A percentile compares a stretch with the other conserved stretches of the same genome.
These are phyloP conservation scores for Ophiocordyceps camponoti-saundersi DNA, from an alignment of 2,329 filamentous ascomycete species.

Conservation along the genomic window DNA sequence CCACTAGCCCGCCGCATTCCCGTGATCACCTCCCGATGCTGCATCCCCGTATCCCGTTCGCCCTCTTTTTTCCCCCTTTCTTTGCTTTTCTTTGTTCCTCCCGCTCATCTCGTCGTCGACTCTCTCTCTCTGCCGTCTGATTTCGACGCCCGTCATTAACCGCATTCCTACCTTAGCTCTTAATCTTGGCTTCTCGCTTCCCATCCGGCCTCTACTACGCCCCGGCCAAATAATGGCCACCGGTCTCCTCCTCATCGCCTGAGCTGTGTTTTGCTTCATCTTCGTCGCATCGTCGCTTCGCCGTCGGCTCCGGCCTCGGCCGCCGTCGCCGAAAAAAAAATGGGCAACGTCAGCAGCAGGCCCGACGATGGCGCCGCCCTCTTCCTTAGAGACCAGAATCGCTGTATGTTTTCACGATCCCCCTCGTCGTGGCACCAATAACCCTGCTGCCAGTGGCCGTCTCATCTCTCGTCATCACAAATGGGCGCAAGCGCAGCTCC, in stretches of 20 bases:
- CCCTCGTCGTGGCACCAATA: conserved; percentile 3
- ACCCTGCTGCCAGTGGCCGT: conserved; percentile 52
- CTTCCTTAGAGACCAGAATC: conserved; percentile 79
- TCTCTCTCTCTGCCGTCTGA: neutral
- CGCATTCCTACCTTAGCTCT: neutral
- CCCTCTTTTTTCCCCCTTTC: neutral
- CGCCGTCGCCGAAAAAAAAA: conserved; percentile 26
- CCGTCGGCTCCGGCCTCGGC: conserved; percentile 2
- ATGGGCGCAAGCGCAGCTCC: conserved; percentile 59
- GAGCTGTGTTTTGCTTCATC: conserved; percentile 6
- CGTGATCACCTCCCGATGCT: neutral
- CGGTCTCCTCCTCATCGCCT: conserved; percentile 7
- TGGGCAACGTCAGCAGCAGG: conserved; percentile 87
- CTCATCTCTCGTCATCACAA: conserved; percentile 66
- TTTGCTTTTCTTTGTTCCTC: neutral
- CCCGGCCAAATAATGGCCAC: conserved; percentile 8
- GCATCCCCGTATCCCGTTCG: neutral
- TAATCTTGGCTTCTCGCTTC: conserved; percentile 6
- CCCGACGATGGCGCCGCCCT: conserved; percentile 67
- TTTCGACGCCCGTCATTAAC: neutral
- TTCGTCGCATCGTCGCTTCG: conserved; percentile 1
- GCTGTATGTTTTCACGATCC: conserved; percentile 41
- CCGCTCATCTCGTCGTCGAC: neutral
- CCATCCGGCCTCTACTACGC: neutral
- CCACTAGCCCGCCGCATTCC: neutral